A percentile compares a stretch with the other conserved stretches of the same genome.
phyloP scores from a whole-genome alignment of 2,329 filamentous ascomycete species.

The Davidsoniella neocaledoniae region DNA sequence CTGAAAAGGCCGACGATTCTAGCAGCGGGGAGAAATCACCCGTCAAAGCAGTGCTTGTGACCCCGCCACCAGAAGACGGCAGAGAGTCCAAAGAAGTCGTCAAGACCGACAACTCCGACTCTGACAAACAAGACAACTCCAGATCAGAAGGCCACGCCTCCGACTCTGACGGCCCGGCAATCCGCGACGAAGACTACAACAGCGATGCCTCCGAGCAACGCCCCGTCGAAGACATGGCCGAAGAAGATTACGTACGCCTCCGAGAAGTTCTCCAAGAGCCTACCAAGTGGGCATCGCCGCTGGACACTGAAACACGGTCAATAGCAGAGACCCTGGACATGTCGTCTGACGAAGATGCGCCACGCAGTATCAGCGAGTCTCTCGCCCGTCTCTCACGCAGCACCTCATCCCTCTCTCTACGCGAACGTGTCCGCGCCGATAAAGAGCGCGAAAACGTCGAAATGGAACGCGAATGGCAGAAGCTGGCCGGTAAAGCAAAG shows the following conservation, averaged over 20 bases:
- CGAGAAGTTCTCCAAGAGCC: slow-evolving; percentile 14
- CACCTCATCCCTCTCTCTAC: slow-evolving; percentile 3
- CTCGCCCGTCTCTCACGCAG: slow-evolving; percentile 8
- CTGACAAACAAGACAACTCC: not conserved
- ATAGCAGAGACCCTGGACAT: slow-evolving; percentile 12
- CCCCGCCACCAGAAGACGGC: slow-evolving; percentile 5
- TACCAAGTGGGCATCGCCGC: not conserved
- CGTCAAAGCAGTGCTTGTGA: slow-evolving; percentile 3
- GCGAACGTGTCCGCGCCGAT: slow-evolving; percentile 9
- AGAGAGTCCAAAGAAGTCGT: not conserved
- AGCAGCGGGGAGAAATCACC: not conserved
- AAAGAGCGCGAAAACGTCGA: slow-evolving; percentile 14
- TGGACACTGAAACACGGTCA: slow-evolving; percentile 7
- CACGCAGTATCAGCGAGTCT: slow-evolving; percentile 9
- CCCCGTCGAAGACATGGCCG: slow-evolving; percentile 7
- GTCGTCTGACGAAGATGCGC: slow-evolving; percentile 8
- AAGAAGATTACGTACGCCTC: slow-evolving; percentile 11
- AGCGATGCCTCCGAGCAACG: slow-evolving; percentile 7
- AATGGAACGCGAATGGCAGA: slow-evolving; percentile 12
- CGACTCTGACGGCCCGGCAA: not conserved
- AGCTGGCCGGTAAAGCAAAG: slow-evolving; percentile 7
- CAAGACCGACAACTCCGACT: not conserved
- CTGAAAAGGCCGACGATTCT: not conserved
- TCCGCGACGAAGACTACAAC: not conserved
- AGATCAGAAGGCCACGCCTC: not conserved